Conservation (phyloP, 768 basidiomycete genomes). For the Favolaschia claudopus region DNA sequence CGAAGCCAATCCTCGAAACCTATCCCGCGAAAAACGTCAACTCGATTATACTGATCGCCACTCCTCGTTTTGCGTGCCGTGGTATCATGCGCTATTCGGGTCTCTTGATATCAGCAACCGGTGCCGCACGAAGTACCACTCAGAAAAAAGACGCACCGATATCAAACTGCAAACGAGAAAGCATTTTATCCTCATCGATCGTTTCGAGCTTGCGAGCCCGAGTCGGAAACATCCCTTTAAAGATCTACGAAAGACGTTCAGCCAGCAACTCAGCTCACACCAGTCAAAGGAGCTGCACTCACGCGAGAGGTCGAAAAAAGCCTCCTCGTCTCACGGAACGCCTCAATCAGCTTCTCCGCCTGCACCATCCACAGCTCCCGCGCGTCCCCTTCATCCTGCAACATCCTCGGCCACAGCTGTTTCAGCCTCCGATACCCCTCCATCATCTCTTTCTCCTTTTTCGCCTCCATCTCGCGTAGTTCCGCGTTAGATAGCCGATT, state of each 20-base stretch:
- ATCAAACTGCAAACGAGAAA: conserved; percentile 77
- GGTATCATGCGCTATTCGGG: conserved; percentile 62
- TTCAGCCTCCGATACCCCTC: conserved; percentile 65
- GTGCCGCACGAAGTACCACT: not conserved
- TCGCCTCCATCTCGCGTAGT: conserved; percentile 65
- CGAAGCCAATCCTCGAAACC: conserved; percentile 86
- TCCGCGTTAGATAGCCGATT: conserved; percentile 65
- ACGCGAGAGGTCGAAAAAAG: conserved; percentile 85
- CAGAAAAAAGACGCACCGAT: conserved; percentile 63
- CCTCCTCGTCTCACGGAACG: conserved; percentile 86
- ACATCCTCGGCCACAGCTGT: conserved; percentile 68
- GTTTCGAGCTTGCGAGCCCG: conserved; percentile 45
- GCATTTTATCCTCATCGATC: conserved; percentile 75
- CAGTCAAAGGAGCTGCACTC: conserved; percentile 28
- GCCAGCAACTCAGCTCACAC: conserved; percentile 1
- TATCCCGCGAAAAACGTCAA: conserved; percentile 81
- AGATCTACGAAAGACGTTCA: not conserved
- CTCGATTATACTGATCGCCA: conserved; percentile 50
- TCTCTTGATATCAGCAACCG: not conserved
- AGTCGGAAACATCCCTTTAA: conserved; percentile 38
- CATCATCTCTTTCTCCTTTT: conserved; percentile 71
- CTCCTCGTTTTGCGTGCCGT: conserved; percentile 56
- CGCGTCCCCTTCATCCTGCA: conserved; percentile 55
- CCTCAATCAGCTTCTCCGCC: conserved; percentile 87
- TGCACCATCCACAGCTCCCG: conserved; percentile 81